Conservation (phyloP, 2,329 filamentous ascomycete genomes). For the Penicillium sp. region DNA sequence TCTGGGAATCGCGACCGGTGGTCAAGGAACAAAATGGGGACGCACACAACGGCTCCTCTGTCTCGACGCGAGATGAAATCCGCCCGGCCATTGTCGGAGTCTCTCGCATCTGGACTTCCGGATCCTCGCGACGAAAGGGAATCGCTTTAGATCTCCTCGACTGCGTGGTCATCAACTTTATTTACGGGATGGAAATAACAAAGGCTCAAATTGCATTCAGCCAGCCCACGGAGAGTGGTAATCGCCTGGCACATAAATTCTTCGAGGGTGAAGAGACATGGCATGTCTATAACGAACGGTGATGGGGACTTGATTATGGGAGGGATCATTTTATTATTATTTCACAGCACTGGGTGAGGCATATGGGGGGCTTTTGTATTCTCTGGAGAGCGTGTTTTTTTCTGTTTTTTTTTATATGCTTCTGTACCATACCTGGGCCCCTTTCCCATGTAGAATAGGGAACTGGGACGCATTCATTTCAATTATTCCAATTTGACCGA, state of each 20-base stretch:
- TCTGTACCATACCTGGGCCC: conserved; percentile 8
- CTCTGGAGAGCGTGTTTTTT: background rate
- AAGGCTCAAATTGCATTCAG: conserved; percentile 62
- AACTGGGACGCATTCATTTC: background rate
- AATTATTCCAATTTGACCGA: conserved; percentile 4
- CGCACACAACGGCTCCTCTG: conserved; percentile 38
- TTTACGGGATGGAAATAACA: conserved; percentile 54
- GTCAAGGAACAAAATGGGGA: conserved; percentile 22
- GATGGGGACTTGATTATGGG: conserved; percentile 17
- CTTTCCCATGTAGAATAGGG: conserved; percentile 6
- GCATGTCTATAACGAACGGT: conserved; percentile 57
- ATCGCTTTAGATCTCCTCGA: conserved; percentile 59
- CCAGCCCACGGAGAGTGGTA: conserved; percentile 63
- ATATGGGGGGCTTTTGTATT: background rate
- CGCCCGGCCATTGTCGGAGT: conserved; percentile 58
- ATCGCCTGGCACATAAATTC: conserved; percentile 57
- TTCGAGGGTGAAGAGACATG: conserved; percentile 56
- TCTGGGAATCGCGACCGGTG: conserved; percentile 56
- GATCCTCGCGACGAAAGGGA: conserved; percentile 54
- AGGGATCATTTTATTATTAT: background rate
- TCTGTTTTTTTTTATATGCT: background rate
- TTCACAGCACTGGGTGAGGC: conserved; percentile 1
- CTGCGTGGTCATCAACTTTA: conserved; percentile 54
- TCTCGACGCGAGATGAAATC: conserved; percentile 46
- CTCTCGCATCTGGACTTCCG: conserved; percentile 64